phyloP scores from a whole-genome alignment of 306 rosid species.

The Castanospermum australe region DNA sequence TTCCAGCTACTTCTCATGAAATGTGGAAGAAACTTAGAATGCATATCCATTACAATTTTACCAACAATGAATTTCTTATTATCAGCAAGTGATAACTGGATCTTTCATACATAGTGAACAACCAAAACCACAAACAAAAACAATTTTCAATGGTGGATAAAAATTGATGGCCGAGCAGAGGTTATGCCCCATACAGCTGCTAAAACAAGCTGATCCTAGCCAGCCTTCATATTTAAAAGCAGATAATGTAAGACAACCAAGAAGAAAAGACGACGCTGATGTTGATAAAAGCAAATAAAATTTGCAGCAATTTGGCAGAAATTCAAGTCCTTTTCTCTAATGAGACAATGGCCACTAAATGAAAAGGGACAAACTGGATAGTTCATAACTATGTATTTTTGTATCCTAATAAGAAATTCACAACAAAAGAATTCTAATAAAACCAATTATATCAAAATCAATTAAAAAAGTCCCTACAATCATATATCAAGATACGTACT shows the following conservation, averaged over 20 bases:
- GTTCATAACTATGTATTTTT: neutral
- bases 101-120: neutral
- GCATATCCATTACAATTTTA: neutral
- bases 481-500: conserved; percentile 29
- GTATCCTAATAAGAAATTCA: neutral
- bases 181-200: neutral
- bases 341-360: neutral
- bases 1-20: neutral
- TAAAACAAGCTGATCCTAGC: neutral
- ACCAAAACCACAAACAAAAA: neutral
- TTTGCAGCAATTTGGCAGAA: neutral
- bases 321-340: neutral
- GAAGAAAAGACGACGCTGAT: neutral
- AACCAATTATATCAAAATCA: neutral
- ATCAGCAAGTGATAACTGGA: neutral
- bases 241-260: neutral
- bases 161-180: neutral
- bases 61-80: neutral
- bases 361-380: neutral
- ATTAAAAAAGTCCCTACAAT: neutral
- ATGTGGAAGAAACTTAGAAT: neutral
- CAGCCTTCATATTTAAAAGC: neutral
- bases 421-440: neutral
- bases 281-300: neutral
- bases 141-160: neutral